phyloP scores from a whole-genome alignment of 495 filamentous ascomycete species.

The Hyphodiscus hymeniophilus region DNA sequence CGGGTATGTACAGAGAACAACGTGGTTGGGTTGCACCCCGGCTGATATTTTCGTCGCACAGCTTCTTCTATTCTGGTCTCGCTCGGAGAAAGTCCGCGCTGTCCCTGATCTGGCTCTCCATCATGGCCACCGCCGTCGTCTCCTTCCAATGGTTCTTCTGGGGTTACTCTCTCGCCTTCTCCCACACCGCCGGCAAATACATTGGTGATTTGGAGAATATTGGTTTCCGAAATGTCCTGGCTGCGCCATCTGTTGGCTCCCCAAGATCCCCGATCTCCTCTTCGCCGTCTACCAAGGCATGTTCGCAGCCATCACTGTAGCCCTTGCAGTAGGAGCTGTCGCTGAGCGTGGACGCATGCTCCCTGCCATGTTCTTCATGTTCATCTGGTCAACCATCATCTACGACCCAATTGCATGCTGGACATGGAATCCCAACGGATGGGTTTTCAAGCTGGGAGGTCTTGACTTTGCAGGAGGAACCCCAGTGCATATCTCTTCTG shows the following conservation, averaged over 20 bases:
- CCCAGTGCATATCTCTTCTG: constrained; percentile 91
- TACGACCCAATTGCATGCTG: constrained; percentile 96
- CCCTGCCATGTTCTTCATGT: constrained; percentile 91
- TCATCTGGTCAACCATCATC: constrained; percentile 89
- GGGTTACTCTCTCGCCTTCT: constrained; percentile 94
- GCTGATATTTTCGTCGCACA: constrained; percentile 14
- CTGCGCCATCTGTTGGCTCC: constrained; percentile 72
- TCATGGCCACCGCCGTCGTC: constrained; percentile 87
- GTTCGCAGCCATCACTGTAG: constrained; percentile 94
- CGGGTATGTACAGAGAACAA: constrained; percentile 36
- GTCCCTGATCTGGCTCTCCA: constrained; percentile 93
- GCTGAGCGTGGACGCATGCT: constrained; percentile 91
- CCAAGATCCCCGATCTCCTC: constrained; percentile 75
- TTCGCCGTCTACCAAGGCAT: constrained; percentile 97
- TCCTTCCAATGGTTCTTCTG: constrained; percentile 99
- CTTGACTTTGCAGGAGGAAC: constrained; percentile 96
- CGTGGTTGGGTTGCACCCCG: constrained; percentile 7
- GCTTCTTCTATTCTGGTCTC: constrained; percentile 99
- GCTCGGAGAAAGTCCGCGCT: constrained; percentile 92
- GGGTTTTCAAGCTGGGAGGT: constrained; percentile 76
- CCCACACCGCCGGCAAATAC: constrained; percentile 70
- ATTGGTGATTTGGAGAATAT: constrained; percentile 85
- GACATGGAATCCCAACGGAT: constrained; percentile 91
- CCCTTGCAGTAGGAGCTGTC: constrained; percentile 83
- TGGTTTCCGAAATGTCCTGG: constrained; percentile 76